Conservation (phyloP, 228 moss, liverwort and hornwort genomes). For the Sphagnum magellanicum region DNA sequence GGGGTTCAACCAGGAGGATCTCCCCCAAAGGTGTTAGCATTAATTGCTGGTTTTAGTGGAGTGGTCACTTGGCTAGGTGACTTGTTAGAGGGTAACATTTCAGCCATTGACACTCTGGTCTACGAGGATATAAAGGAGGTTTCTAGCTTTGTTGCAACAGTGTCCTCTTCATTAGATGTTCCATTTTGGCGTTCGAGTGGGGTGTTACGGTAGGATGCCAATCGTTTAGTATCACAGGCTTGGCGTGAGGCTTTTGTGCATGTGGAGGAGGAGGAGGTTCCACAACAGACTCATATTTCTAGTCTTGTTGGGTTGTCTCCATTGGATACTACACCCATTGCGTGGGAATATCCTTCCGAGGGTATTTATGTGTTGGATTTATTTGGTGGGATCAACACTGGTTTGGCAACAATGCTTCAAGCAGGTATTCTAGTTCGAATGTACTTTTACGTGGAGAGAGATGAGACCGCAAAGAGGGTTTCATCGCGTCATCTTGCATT, state of each 20-base stretch:
- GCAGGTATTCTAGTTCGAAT: neutral
- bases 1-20: too few species aligned
- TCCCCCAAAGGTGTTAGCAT: too few species aligned
- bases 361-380: neutral
- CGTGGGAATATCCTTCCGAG: neutral
- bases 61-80: too few species aligned
- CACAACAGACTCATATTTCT: too few species aligned
- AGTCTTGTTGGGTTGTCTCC: neutral
- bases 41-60: too few species aligned
- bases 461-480: neutral
- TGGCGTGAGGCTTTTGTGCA: neutral
- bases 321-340: neutral
- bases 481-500: neutral
- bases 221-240: neutral
- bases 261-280: neutral
- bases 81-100: too few species aligned
- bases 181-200: too few species aligned
- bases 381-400: conserved; percentile 4
- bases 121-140: too few species aligned
- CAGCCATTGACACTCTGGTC: too few species aligned
- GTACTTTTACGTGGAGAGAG: neutral
- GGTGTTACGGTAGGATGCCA: too few species aligned
- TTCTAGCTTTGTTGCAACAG: too few species aligned
- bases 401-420: conserved; percentile 1
- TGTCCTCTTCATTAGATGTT: too few species aligned